Percentiles rank a stretch among this genome's conserved stretches.
phyloP scores from a whole-genome alignment of 169 alveolate species.

The Cryptosporidium xiaoi region DNA sequence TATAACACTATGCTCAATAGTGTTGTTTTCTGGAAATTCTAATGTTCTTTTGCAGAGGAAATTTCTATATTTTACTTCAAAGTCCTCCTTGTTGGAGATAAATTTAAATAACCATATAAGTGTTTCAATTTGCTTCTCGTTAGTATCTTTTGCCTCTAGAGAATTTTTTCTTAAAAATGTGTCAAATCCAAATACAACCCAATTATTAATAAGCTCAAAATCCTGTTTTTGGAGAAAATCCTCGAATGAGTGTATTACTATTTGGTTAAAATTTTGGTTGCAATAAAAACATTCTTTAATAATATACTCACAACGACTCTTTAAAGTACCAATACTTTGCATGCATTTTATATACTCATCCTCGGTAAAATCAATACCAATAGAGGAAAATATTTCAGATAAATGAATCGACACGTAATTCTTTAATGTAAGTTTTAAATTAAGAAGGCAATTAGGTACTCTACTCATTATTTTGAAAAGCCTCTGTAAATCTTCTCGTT shows the following conservation, averaged over 20 bases:
- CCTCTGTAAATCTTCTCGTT: conserved; percentile 24
- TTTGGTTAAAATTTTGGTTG: conserved; percentile 13
- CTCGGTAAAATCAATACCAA: background rate
- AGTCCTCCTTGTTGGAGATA: conserved; percentile 30
- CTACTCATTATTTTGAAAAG: conserved; percentile 50
- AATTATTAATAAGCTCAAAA: background rate
- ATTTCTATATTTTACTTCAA: conserved; percentile 45
- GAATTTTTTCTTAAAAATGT: background rate
- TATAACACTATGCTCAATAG: conserved; percentile 23
- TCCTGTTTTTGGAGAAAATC: conserved; percentile 34
- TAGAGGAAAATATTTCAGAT: conserved; percentile 13
- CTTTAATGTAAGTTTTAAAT: conserved; percentile 17
- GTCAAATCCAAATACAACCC: conserved; percentile 65
- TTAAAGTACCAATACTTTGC: background rate
- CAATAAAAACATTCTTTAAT: conserved; percentile 30
- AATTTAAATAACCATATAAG: conserved; percentile 44
- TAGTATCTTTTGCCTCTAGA: background rate
- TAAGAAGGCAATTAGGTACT: conserved; percentile 41
- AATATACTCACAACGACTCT: conserved; percentile 32
- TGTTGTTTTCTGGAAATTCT: conserved; percentile 17
- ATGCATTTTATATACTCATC: conserved; percentile 1
- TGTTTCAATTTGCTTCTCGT: background rate
- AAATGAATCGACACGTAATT: conserved; percentile 1
- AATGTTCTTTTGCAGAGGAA: conserved; percentile 30
- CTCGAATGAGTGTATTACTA: conserved; percentile 35